A percentile compares a stretch with the other conserved stretches of the same genome.
phyloP scores from a whole-genome alignment of 257 asterid genomes.

The Cruciata laevipes region DNA sequence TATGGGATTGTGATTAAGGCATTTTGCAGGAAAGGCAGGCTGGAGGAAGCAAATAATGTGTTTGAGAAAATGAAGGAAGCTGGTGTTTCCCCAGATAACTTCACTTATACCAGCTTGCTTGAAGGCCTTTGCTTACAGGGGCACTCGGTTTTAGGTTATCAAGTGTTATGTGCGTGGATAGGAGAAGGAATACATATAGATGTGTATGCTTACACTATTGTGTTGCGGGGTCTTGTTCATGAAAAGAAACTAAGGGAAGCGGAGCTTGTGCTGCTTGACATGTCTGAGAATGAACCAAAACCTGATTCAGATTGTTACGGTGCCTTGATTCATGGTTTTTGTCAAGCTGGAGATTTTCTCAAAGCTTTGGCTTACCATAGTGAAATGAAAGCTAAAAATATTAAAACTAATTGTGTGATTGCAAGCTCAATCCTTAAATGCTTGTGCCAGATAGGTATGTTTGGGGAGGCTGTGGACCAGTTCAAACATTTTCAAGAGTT shows the following conservation, averaged over 20 bases:
- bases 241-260: constrained; percentile 55
- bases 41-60: constrained; percentile 51
- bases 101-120: constrained; percentile 38
- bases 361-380: constrained; percentile 44
- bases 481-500: constrained; percentile 35
- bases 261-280: constrained; percentile 38
- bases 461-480: constrained; percentile 36
- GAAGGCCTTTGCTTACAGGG: constrained; percentile 59
- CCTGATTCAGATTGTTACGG: constrained; percentile 40
- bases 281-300: constrained; percentile 49
- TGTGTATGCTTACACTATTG: constrained; percentile 39
- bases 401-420: constrained; percentile 50
- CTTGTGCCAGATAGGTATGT: constrained; percentile 56
- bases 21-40: constrained; percentile 38
- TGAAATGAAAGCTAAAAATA: constrained; percentile 57
- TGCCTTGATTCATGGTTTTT: constrained; percentile 52
- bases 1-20: constrained; percentile 71
- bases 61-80: constrained; percentile 59
- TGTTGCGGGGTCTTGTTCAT: constrained; percentile 52
- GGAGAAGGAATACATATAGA: constrained; percentile 27
- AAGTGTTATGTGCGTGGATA: constrained; percentile 29
- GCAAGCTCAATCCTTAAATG: constrained; percentile 60
- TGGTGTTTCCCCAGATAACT: constrained; percentile 47
- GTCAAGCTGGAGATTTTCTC: constrained; percentile 44
- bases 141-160: constrained; percentile 34